Evolutionary conservation across 2,329 filamentous ascomycete species (phyloP).

Genomic region (Pseudogymnoascus sp.): DNA sequence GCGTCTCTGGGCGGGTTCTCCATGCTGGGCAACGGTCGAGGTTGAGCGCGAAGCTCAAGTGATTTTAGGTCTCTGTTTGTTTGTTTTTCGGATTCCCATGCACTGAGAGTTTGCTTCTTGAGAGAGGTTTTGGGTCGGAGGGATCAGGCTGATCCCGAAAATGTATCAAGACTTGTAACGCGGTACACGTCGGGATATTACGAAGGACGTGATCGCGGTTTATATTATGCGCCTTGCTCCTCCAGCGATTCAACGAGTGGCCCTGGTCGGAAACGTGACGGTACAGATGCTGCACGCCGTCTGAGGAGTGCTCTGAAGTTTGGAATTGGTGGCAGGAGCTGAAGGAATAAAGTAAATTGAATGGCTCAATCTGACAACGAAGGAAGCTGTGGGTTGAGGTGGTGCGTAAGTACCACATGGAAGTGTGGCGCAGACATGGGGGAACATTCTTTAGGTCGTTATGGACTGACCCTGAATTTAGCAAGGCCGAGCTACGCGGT

Average conservation of each 20-base stretch:
- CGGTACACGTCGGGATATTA: conserved; percentile 2
- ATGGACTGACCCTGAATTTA: conserved; percentile 4
- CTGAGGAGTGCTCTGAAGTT: neutral
- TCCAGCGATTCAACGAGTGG: neutral
- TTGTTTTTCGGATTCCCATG: neutral
- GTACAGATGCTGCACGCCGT: neutral
- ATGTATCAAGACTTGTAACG: conserved; percentile 6
- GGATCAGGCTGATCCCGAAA: neutral
- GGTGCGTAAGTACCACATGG: conserved; percentile 2
- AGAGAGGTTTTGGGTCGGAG: neutral
- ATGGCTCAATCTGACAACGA: neutral
- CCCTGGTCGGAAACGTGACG: neutral
- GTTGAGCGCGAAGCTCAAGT: conserved; percentile 2
- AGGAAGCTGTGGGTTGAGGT: conserved; percentile 3
- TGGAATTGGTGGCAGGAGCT: neutral
- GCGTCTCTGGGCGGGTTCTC: neutral
- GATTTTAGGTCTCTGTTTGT: neutral
- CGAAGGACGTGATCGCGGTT: neutral
- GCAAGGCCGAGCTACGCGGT: neutral
- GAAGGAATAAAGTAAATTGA: neutral
- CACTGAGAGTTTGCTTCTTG: neutral
- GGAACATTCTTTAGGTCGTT: neutral
- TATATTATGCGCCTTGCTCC: neutral
- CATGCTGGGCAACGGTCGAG: neutral
- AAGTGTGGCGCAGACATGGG: conserved; percentile 3